Percentiles rank a stretch among this genome's conserved stretches.
Conservation (phyloP, 192 early-diverging fungal genomes). For the Backusella tarrabulga region DNA sequence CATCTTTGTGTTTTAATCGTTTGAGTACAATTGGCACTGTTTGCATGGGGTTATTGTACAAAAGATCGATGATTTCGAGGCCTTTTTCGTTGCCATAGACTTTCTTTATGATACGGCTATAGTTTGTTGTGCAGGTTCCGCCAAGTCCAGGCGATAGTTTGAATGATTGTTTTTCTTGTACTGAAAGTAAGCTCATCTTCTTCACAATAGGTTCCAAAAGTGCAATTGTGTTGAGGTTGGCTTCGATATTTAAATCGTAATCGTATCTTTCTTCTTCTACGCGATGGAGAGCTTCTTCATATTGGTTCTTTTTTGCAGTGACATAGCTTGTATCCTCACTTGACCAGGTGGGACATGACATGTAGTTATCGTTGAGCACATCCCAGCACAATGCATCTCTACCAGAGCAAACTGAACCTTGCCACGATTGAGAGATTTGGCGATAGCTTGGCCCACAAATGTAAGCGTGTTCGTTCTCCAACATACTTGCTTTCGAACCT, state of each 20-base stretch:
- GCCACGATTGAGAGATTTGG: slow-evolving; percentile 19
- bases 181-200: slow-evolving; percentile 70
- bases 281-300: slow-evolving; percentile 88
- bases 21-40: slow-evolving; percentile 91
- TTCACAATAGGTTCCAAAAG: slow-evolving; percentile 84
- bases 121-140: slow-evolving; percentile 80
- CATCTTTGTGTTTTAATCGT: slow-evolving; percentile 96
- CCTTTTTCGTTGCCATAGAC: slow-evolving; percentile 86
- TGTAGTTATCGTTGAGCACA: slow-evolving; percentile 94
- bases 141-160: slow-evolving; percentile 75
- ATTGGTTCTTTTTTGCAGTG: slow-evolving; percentile 86
- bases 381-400: slow-evolving; percentile 88
- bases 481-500: background rate
- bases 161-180: slow-evolving; percentile 71
- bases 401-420: slow-evolving; percentile 72
- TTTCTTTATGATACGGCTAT: slow-evolving; percentile 86
- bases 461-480: slow-evolving; percentile 39
- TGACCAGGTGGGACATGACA: slow-evolving; percentile 88
- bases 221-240: slow-evolving; percentile 83
- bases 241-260: slow-evolving; percentile 96
- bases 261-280: slow-evolving; percentile 92
- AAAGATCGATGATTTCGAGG: slow-evolving; percentile 82
- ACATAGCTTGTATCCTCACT: slow-evolving; percentile 88
- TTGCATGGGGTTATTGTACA: slow-evolving; percentile 86
- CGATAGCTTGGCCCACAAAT: slow-evolving; percentile 66